phyloP scores from a whole-genome alignment of 2,329 filamentous ascomycete species.

The Albophoma yamanashiensis region DNA sequence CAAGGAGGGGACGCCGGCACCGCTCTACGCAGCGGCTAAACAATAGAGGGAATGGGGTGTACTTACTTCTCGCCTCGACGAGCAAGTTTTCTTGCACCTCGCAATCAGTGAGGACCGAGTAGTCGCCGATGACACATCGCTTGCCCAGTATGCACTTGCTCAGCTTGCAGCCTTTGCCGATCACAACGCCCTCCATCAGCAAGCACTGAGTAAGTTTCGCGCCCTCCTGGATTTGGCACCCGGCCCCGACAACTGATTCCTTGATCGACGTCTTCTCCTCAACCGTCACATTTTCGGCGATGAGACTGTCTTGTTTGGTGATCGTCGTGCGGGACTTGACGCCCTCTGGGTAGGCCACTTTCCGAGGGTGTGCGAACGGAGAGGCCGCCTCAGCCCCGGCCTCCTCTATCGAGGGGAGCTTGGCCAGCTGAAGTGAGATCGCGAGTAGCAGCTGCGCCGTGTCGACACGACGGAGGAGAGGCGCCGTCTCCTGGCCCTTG shows the following conservation, averaged over 20 bases:
- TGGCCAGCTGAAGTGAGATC: slow-evolving; percentile 77
- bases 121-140: slow-evolving; percentile 72
- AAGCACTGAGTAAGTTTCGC: slow-evolving; percentile 79
- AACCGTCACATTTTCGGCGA: slow-evolving; percentile 81
- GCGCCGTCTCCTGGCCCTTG: slow-evolving; percentile 30
- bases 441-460: slow-evolving; percentile 72
- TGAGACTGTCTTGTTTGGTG: slow-evolving; percentile 68
- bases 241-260: slow-evolving; percentile 77
- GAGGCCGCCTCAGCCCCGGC: slow-evolving; percentile 46
- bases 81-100: slow-evolving; percentile 87
- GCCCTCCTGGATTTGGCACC: slow-evolving; percentile 78
- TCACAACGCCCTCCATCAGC: slow-evolving; percentile 81
- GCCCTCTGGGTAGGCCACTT: slow-evolving; percentile 74
- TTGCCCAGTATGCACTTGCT: slow-evolving; percentile 81
- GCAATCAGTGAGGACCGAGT: slow-evolving; percentile 71
- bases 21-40: background rate
- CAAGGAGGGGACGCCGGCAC: background rate
- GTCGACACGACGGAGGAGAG: slow-evolving; percentile 79
- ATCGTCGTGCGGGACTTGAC: slow-evolving; percentile 75
- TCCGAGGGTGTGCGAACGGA: slow-evolving; percentile 66
- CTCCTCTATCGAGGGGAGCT: slow-evolving; percentile 63
- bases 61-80: slow-evolving; percentile 66
- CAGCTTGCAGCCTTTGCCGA: slow-evolving; percentile 75
- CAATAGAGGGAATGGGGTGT: background rate
- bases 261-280: slow-evolving; percentile 89